phyloP scores from a whole-genome alignment of 306 rosid genomes.

The Cucurbita argyrosperma region DNA sequence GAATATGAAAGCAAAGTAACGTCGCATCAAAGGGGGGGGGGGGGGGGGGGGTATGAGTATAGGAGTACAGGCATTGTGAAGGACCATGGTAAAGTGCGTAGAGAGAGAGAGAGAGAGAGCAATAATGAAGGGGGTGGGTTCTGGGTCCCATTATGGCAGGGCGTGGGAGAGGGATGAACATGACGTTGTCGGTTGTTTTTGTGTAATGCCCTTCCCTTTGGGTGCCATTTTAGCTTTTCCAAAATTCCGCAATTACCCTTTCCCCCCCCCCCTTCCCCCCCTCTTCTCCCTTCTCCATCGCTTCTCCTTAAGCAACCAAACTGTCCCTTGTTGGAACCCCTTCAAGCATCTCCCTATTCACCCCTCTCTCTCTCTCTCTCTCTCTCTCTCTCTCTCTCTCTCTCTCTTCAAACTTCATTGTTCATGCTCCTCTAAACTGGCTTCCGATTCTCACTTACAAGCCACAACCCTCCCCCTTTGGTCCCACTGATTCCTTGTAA shows the following conservation, averaged over 20 bases:
- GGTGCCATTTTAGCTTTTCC: not conserved
- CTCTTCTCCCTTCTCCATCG: constrained; percentile 7
- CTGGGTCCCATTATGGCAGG: constrained; percentile 45
- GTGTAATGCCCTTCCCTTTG: not conserved
- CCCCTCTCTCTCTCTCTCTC: not conserved
- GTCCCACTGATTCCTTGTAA: not conserved
- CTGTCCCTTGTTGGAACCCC: constrained; percentile 49
- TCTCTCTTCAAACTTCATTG: not conserved
- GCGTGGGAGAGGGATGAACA: constrained; percentile 58
- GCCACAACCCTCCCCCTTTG: too few species aligned
- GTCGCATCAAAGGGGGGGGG: not conserved
- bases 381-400: not conserved
- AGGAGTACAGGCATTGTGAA: constrained; percentile 6
- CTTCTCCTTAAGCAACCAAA: constrained; percentile 52
- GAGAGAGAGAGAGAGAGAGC: constrained; percentile 13
- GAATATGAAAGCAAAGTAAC: not conserved
- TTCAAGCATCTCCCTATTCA: constrained; percentile 16
- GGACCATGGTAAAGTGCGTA: constrained; percentile 7
- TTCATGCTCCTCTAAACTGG: too few species aligned
- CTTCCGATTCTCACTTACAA: too few species aligned
- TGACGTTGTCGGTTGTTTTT: constrained; percentile 58
- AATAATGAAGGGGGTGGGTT: constrained; percentile 29
- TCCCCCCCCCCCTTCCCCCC: not conserved
- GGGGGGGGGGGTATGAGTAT: not conserved
- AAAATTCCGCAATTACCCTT: not conserved